Conservation (phyloP, 192 early-diverging fungal genomes). For the Mortierella alpina region DNA sequence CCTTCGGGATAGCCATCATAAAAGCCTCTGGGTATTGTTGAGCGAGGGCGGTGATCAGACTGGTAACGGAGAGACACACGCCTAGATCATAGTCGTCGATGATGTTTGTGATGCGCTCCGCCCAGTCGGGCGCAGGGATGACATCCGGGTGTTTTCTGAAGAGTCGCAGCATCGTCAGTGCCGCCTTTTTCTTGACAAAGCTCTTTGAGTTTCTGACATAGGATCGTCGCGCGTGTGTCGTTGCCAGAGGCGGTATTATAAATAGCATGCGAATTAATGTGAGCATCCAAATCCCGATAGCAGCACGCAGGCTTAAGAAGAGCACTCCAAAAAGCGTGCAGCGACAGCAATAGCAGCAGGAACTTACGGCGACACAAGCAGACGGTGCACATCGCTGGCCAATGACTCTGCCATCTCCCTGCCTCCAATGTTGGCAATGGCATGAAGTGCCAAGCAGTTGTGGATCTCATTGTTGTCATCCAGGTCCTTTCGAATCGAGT, state of each 20-base stretch:
- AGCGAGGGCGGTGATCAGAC: slow-evolving; percentile 89
- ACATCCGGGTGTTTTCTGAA: slow-evolving; percentile 91
- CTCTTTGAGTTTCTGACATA: slow-evolving; percentile 67
- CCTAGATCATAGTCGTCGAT: slow-evolving; percentile 94
- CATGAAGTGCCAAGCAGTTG: slow-evolving; percentile 92
- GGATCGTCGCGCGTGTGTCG: background rate
- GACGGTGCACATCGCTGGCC: slow-evolving; percentile 82
- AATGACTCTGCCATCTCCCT: slow-evolving; percentile 92
- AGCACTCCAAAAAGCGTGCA: background rate
- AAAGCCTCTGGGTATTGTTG: slow-evolving; percentile 90
- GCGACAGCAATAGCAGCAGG: background rate
- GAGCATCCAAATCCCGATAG: slow-evolving; percentile 38
- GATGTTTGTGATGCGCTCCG: slow-evolving; percentile 78
- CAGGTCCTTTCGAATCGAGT: slow-evolving; percentile 91
- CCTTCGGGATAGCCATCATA: slow-evolving; percentile 79
- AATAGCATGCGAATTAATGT: slow-evolving; percentile 12
- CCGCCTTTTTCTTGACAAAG: slow-evolving; percentile 98
- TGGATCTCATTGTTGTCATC: slow-evolving; percentile 86
- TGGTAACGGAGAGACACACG: slow-evolving; percentile 85
- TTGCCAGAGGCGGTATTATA: slow-evolving; percentile 18
- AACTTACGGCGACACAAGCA: slow-evolving; percentile 83
- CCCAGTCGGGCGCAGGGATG: slow-evolving; percentile 90
- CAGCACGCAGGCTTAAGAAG: slow-evolving; percentile 4
- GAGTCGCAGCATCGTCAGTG: slow-evolving; percentile 89
- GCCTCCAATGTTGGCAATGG: slow-evolving; percentile 96